Conservation (phyloP, 2,329 filamentous ascomycete species). For the Exophiala oligosperma region DNA sequence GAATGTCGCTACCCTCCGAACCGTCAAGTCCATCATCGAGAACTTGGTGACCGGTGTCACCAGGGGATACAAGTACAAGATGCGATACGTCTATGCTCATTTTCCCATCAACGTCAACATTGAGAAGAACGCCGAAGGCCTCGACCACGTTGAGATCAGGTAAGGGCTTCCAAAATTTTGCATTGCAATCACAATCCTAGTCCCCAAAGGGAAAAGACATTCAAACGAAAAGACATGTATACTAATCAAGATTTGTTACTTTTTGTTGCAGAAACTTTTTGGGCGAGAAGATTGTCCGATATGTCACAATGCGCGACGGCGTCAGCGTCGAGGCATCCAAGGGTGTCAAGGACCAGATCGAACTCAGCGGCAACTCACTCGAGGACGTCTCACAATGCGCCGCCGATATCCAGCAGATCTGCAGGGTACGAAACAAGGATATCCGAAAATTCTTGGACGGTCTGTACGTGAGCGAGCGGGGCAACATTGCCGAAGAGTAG, state of each 20-base stretch:
- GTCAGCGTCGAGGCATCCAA: slow-evolving; percentile 88
- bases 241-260: slow-evolving; percentile 25
- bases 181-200: slow-evolving; percentile 25
- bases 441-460: slow-evolving; percentile 99
- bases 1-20: slow-evolving; percentile 96
- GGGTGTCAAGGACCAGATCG: slow-evolving; percentile 96
- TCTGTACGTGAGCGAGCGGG: slow-evolving; percentile 99
- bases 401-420: slow-evolving; percentile 99
- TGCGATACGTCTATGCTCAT: slow-evolving; percentile 99
- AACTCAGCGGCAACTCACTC: slow-evolving; percentile 89
- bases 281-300: slow-evolving; percentile 98
- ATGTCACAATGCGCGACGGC: slow-evolving; percentile 82
- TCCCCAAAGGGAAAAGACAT: no score
- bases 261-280: slow-evolving; percentile 78
- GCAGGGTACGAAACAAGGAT: slow-evolving; percentile 99
- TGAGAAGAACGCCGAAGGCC: slow-evolving; percentile 89
- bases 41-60: slow-evolving; percentile 98
- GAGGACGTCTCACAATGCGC: slow-evolving; percentile 97
- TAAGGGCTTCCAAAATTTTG: slow-evolving; percentile 48
- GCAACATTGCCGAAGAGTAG: slow-evolving; percentile 75
- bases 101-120: slow-evolving; percentile 99
- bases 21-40: slow-evolving; percentile 96
- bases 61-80: slow-evolving; percentile 99
- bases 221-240: slow-evolving; percentile 19
- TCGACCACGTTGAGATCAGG: slow-evolving; percentile 95